A percentile compares a stretch with the other conserved stretches of the same genome.
phyloP scores from a whole-genome alignment of 2,329 filamentous ascomycete genomes.

The Fusarium albosuccineum region DNA sequence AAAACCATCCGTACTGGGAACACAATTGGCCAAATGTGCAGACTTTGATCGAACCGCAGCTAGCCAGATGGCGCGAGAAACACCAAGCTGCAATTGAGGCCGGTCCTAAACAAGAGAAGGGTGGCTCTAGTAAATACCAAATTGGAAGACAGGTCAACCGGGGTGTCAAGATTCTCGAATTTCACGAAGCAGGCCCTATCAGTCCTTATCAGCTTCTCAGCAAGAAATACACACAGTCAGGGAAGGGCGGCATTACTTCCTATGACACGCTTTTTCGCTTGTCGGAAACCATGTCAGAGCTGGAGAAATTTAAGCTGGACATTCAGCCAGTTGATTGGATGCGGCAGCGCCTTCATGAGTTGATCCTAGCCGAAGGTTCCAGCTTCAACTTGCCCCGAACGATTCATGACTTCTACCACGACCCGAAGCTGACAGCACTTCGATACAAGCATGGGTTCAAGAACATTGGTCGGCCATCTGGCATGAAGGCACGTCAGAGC shows the following conservation, averaged over 20 bases:
- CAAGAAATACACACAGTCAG: slow-evolving; percentile 62
- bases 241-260: slow-evolving; percentile 58
- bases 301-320: slow-evolving; percentile 66
- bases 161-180: slow-evolving; percentile 65
- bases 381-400: slow-evolving; percentile 65
- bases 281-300: slow-evolving; percentile 65
- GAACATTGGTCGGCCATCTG: slow-evolving; percentile 69
- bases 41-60: slow-evolving; percentile 56
- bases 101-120: slow-evolving; percentile 50
- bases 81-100: slow-evolving; percentile 54
- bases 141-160: slow-evolving; percentile 69
- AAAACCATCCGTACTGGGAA: slow-evolving; percentile 68
- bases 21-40: slow-evolving; percentile 63
- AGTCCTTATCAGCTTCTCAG: slow-evolving; percentile 69
- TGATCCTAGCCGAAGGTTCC: slow-evolving; percentile 57
- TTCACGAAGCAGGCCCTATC: slow-evolving; percentile 63
- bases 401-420: slow-evolving; percentile 68
- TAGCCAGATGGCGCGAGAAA: slow-evolving; percentile 64
- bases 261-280: slow-evolving; percentile 71
- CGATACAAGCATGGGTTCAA: slow-evolving; percentile 67
- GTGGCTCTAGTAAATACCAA: slow-evolving; percentile 62
- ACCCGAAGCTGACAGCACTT: slow-evolving; percentile 63
- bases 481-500: slow-evolving; percentile 54
- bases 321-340: slow-evolving; percentile 68
- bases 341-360: slow-evolving; percentile 67